Evolutionary conservation across 768 basidiomycete genomes (phyloP), one percentile per base, ranked within the genome.

Genomic region (Tephrocybe sp.): DNA sequence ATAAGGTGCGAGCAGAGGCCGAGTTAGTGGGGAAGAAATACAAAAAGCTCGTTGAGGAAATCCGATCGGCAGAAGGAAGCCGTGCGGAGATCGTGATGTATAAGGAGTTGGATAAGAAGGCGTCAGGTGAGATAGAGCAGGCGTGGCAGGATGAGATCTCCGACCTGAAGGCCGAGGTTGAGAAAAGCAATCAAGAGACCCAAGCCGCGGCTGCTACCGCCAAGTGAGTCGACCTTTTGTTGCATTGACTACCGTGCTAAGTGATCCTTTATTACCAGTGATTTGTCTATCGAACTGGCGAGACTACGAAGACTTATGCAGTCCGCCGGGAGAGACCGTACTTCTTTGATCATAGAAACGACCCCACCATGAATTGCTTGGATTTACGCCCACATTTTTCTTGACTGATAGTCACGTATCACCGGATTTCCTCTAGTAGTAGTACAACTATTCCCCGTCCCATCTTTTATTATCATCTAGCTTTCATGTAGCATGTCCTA

Each of bases 271-370:
- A 36, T 51, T 30, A 46, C 22, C 58, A 88, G 87, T 59, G 68
- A 70, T 26, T 64, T 90, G 25, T 70, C 85, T 5, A 70, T 73
- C 24, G 89, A 91, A 63, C 71, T 91, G 37, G 77, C 80, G 41
- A 75, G 87, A 49, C 68, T 92, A 60, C 76, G 86, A 60, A 76
- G 89, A 56, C 74, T 92, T 32, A 90, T 92, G 82, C 86, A 80
- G 60, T 68, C 69, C 32, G 75, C 79, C 57, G 70, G 74, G 1
- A 69, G 67, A 47, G 46, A 46, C 62, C 31, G 31, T n/a, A 24
- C 45, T 24, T 47, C 59, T 44, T 45, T 21, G 28, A 44, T 40
- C 25, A 49, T 53, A 47, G 51, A 52, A n/a, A 43, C 51, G 4
- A 44, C 30, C 6, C 55, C 51, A 18, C 40, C 55, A 39, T 56